phyloP scores from a whole-genome alignment of 768 basidiomycete species.

The Lactarius evosmus region DNA sequence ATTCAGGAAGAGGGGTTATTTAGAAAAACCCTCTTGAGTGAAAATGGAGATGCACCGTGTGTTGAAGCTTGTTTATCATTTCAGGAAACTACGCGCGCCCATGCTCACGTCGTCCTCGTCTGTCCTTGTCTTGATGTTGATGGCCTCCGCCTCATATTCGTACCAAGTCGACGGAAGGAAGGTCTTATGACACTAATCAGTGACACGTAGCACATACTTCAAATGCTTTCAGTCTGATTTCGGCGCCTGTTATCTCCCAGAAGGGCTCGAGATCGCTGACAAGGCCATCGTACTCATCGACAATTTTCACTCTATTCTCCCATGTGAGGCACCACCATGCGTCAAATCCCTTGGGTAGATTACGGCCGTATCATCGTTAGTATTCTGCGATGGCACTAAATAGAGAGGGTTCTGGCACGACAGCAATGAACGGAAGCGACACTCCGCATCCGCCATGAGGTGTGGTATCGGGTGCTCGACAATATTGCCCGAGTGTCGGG shows the following conservation, averaged over 20 bases:
- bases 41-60: conserved; percentile 45
- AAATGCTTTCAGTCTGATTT: conserved; percentile 59
- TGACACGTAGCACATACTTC: conserved; percentile 45
- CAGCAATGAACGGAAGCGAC: conserved; percentile 62
- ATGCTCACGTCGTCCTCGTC: conserved; percentile 69
- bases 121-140: conserved; percentile 55
- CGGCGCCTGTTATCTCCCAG: conserved; percentile 68
- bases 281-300: conserved; percentile 87
- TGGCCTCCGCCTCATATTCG: conserved; percentile 66
- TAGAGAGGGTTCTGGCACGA: conserved; percentile 75
- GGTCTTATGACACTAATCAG: conserved; percentile 40
- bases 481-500: conserved; percentile 28
- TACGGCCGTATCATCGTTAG: conserved; percentile 64
- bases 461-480: conserved; percentile 74
- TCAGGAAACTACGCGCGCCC: conserved; percentile 71
- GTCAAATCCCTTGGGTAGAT: conserved; percentile 90
- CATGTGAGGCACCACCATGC: conserved; percentile 82
- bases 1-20: conserved; percentile 14
- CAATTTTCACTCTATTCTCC: conserved; percentile 67
- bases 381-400: conserved; percentile 81
- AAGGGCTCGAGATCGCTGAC: conserved; percentile 80
- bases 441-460: conserved; percentile 81
- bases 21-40: conserved; percentile 4
- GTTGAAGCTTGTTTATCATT: conserved; percentile 67
- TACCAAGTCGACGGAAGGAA: conserved; percentile 88